These are phyloP conservation scores for Podochytrium sp. DNA, from an alignment of 192 early-diverging fungal genomes.

Conservation along the genomic window DNA sequence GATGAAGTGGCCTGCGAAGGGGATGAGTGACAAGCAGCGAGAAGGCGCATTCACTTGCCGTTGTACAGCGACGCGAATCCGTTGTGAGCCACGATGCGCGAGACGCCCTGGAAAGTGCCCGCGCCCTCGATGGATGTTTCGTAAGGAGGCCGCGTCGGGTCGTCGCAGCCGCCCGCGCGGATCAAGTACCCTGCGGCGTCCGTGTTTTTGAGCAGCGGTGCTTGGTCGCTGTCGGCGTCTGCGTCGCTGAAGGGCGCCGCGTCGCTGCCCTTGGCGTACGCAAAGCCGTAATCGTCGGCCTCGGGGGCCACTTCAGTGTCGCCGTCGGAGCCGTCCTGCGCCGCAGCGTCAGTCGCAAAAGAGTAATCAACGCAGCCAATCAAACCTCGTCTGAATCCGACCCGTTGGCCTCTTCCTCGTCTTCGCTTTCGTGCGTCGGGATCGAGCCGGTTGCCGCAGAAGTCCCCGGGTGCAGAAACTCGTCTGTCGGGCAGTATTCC, in stretches of 20 bases:
- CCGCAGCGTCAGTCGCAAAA: background rate
- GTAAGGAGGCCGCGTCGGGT: slow-evolving; percentile 51
- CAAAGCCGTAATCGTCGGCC: background rate
- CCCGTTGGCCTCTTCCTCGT: background rate
- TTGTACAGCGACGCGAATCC: background rate
- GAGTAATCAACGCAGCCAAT: background rate
- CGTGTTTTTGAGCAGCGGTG: slow-evolving; percentile 23
- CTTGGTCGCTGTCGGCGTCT: background rate
- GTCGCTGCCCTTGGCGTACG: background rate
- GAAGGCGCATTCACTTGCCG: no score
- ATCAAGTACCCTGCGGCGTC: slow-evolving; percentile 54
- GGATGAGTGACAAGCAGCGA: background rate
- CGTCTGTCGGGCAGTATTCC: background rate
- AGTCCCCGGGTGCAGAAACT: background rate
- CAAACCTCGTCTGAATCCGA: background rate
- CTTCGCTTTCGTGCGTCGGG: background rate
- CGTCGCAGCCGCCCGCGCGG: slow-evolving; percentile 20
- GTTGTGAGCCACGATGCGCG: slow-evolving; percentile 26
- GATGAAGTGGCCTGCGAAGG: slow-evolving; percentile 61
- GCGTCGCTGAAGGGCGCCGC: background rate
- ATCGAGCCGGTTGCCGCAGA: background rate
- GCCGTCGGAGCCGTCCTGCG: slow-evolving; percentile 3
- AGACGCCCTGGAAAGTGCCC: slow-evolving; percentile 34
- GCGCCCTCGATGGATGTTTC: slow-evolving; percentile 49
- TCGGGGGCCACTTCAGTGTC: slow-evolving; percentile 22